Evolutionary conservation across 164 flowering plant genomes (phyloP).

Genomic region (Kalanchoe fedtschenkoi): DNA sequence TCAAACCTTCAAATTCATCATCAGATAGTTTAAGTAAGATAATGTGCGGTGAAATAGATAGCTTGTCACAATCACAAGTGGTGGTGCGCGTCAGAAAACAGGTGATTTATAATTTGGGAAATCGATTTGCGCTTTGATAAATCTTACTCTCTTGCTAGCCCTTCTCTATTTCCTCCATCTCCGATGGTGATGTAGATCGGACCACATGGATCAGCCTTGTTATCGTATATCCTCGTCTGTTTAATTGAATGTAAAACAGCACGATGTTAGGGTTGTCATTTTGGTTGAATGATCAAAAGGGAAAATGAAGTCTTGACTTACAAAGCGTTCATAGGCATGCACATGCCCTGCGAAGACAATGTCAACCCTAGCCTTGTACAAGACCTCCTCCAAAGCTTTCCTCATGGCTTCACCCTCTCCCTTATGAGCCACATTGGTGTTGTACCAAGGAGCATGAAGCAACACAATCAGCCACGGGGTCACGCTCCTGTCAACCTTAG

Average conservation of each 20-base stretch:
- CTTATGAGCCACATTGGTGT: slow-evolving; percentile 65
- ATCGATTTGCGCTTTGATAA: neutral
- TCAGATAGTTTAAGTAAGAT: neutral
- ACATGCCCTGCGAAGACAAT: slow-evolving; percentile 86
- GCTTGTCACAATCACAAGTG: too few relatives aligned
- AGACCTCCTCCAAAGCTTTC: slow-evolving; percentile 53
- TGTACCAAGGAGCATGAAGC: slow-evolving; percentile 89
- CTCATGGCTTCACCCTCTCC: slow-evolving; percentile 88
- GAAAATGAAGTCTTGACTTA: slow-evolving; percentile 24
- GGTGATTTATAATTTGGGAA: too few relatives aligned
- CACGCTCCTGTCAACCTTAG: slow-evolving; percentile 31
- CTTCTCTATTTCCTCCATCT: slow-evolving; percentile 92
- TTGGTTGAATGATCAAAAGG: neutral
- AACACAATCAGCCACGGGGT: slow-evolving; percentile 76
- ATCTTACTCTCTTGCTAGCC: slow-evolving; percentile 59
- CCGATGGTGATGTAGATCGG: slow-evolving; percentile 74
- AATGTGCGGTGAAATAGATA: too few relatives aligned
- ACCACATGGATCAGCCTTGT: slow-evolving; percentile 47
- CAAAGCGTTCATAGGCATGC: slow-evolving; percentile 90
- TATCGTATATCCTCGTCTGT: slow-evolving; percentile 63
- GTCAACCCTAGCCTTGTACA: slow-evolving; percentile 61
- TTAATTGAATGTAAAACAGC: neutral
- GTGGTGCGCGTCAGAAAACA: too few relatives aligned
- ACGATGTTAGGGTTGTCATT: neutral
- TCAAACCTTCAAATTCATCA: slow-evolving; percentile 29